Evolutionary conservation across 2,329 filamentous ascomycete species (phyloP), one percentile per base, ranked within the genome.

Genomic region (Aspergillus awamori): DNA sequence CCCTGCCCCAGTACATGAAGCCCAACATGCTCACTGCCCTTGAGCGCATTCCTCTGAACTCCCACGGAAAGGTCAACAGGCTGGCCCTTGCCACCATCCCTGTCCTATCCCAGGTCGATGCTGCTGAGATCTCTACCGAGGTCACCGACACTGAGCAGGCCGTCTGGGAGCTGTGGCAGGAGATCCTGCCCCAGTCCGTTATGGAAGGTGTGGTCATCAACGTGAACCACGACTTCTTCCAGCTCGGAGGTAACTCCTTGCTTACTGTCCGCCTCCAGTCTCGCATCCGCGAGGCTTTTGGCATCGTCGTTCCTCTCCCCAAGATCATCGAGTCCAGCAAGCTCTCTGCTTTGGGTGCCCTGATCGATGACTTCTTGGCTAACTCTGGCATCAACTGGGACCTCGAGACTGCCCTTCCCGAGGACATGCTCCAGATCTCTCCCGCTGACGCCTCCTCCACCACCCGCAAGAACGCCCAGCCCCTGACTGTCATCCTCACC

Each of bases 1-100:
- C 26, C 24, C 53, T 77, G 5, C 75, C 75, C 3, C 63, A 59
- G 45, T 77, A 76, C 61, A 78, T 79, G 77, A 36, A 63, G n/a
- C 74, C 76, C 7, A 65, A 67, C 15, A 48, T 64, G 11, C 58
- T 70, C 2, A 53, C 73, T n/a, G 33, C 67, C 1, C 11, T 74
- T 1, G 61, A 69, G 7, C 36, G 47, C 4, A 24, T 76, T 28
- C 74, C 74, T 1, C 17, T 71, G 2, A 75, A 24, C 17, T 57
- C 55, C 20, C 65, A 69, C 54, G 66, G 59, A 8, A 77, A 76
- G 63, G 47, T 72, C 1, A 70, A 75, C 55, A 65, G 71, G 15
- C 41, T 28, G 20, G 59, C 55, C 0, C 13, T 67, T 5, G 24
- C 59, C 2, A 49, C 28, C 4, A 47, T 77, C 1, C 2, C 56